These are phyloP conservation scores for Acrocalymma vagum DNA, from an alignment of 2,329 filamentous ascomycete genomes.

Conservation along the genomic window DNA sequence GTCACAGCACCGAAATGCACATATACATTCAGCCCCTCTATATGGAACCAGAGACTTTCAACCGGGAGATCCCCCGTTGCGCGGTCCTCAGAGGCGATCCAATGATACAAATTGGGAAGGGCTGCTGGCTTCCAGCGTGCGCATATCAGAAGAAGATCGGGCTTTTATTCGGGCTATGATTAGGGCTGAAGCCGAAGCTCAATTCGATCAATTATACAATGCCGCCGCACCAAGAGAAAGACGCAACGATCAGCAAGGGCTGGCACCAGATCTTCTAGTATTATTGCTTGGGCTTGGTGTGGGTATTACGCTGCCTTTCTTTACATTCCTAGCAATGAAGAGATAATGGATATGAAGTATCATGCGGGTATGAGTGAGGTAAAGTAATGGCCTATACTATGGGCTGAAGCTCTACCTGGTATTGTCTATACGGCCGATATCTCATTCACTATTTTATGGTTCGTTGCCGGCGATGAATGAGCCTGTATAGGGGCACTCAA, in stretches of 20 bases:
- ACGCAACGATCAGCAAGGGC: background rate
- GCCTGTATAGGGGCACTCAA: too few relatives aligned
- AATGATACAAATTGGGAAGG: conserved; percentile 1
- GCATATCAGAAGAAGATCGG: background rate
- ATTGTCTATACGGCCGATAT: background rate
- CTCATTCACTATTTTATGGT: background rate
- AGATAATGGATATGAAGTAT: conserved; percentile 1
- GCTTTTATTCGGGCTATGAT: background rate
- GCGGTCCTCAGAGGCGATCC: background rate
- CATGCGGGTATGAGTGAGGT: background rate
- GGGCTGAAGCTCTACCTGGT: background rate
- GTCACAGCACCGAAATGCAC: too few relatives aligned
- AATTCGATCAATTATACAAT: background rate
- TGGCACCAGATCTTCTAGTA: background rate
- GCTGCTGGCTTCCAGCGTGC: background rate
- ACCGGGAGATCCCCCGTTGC: background rate
- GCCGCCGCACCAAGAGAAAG: background rate
- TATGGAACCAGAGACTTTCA: too few relatives aligned
- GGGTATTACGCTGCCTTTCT: background rate
- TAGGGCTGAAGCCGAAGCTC: background rate
- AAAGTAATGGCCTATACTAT: background rate
- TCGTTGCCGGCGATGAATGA: background rate
- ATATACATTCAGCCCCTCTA: too few relatives aligned
- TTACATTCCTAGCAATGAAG: background rate
- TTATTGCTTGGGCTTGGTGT: background rate